Conservation (phyloP, 306 rosid species). For the Styphnolobium japonicum region DNA sequence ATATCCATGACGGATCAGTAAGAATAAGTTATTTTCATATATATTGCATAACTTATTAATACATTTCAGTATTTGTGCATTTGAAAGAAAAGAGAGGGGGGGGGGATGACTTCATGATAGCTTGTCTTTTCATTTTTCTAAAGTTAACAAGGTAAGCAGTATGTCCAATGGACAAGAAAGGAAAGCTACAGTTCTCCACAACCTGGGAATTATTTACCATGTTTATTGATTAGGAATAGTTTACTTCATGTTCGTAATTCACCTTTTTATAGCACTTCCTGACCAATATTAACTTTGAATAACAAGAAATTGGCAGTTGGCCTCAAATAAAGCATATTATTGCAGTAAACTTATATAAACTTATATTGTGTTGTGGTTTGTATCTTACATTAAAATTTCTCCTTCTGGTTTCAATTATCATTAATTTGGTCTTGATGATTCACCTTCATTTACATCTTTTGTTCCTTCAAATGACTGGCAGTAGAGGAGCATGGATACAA, state of each 20-base stretch:
- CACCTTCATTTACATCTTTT: not conserved
- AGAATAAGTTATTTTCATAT: not conserved
- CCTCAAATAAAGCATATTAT: not conserved
- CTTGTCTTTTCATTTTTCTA: not conserved
- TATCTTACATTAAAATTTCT: not conserved
- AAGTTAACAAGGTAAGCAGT: not conserved
- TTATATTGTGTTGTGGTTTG: not conserved
- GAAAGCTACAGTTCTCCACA: not conserved
- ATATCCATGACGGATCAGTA: not conserved
- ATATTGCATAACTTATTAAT: not conserved
- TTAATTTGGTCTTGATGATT: not conserved
- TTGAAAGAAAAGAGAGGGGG: no score
- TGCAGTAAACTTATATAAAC: not conserved
- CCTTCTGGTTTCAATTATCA: not conserved
- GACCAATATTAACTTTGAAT: not conserved
- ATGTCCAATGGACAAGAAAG: not conserved
- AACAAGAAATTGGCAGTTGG: not conserved
- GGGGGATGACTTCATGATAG: not conserved
- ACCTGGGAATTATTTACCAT: not conserved
- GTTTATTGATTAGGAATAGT: not conserved
- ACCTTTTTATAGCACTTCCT: not conserved
- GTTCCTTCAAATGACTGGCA: constrained; percentile 25
- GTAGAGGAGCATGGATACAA: constrained; percentile 48
- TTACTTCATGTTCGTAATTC: not conserved
- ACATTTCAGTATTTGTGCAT: not conserved